phyloP scores from a whole-genome alignment of 257 asterid species.

The Parsonsia alboflavescens region DNA sequence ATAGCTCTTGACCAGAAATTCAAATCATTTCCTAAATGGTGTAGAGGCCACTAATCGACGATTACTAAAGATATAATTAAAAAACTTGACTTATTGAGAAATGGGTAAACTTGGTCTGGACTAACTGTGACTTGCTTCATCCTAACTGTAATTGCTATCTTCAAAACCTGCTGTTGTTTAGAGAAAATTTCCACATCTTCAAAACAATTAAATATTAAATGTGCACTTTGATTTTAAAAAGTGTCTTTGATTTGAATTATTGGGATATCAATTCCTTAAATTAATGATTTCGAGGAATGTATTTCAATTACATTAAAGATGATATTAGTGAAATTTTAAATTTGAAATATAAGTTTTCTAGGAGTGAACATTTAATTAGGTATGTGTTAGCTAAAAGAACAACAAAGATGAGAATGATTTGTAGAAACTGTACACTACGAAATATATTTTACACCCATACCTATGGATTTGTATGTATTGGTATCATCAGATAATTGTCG shows the following conservation, averaged over 20 bases:
- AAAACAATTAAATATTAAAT: neutral
- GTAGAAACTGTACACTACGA: neutral
- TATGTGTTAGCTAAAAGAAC: neutral
- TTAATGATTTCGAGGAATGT: no score
- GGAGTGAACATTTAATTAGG: no score
- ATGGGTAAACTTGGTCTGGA: neutral
- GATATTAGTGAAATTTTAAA: no score
- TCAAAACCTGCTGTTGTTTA: neutral
- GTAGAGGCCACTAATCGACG: neutral
- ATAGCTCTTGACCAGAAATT: neutral
- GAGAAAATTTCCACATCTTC: neutral
- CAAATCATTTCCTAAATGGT: neutral
- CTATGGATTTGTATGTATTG: constrained; percentile 81
- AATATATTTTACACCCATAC: constrained; percentile 18
- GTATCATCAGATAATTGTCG: constrained; percentile 66
- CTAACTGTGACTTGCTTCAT: neutral
- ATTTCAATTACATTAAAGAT: no score
- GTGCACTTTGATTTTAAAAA: no score
- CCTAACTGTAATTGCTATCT: neutral
- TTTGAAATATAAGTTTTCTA: no score
- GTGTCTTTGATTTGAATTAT: no score
- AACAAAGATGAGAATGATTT: neutral
- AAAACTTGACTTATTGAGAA: neutral
- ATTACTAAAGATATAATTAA: neutral
- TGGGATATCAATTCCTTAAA: no score